These are phyloP conservation scores for Thielaviopsis musarum DNA, from an alignment of 2,329 filamentous ascomycete genomes.

Conservation along the genomic window DNA sequence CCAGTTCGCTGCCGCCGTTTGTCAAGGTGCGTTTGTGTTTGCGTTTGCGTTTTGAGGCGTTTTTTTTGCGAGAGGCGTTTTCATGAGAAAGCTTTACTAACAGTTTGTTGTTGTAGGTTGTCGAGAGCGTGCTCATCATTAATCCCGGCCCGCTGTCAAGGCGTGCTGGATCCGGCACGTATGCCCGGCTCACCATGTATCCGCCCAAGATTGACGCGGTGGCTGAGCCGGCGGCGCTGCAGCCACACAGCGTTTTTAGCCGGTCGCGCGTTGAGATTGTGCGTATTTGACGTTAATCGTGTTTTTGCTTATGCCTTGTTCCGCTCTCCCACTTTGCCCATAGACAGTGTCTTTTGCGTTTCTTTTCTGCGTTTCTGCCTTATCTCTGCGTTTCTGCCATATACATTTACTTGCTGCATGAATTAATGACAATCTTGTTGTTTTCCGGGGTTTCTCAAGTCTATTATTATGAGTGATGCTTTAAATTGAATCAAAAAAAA, in stretches of 20 bases:
- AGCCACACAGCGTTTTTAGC: slow-evolving; percentile 64
- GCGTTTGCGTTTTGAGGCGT: neutral
- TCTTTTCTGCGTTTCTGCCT: neutral
- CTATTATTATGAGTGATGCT: no score
- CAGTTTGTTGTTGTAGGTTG: slow-evolving; percentile 41
- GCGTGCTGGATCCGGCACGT: slow-evolving; percentile 69
- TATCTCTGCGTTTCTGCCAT: neutral
- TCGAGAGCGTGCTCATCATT: slow-evolving; percentile 76
- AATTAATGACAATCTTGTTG: neutral
- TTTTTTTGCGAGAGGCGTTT: no score
- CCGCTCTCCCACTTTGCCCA: neutral
- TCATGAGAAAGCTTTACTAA: no score
- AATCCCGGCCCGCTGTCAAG: slow-evolving; percentile 85
- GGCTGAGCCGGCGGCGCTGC: slow-evolving; percentile 31
- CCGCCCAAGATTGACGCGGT: slow-evolving; percentile 46
- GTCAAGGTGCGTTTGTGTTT: slow-evolving; percentile 49
- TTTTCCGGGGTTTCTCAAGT: neutral
- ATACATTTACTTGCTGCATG: neutral
- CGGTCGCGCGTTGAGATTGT: slow-evolving; percentile 76
- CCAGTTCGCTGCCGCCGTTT: slow-evolving; percentile 71
- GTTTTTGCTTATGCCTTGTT: neutral
- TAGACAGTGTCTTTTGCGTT: neutral
- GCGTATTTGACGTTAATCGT: slow-evolving; percentile 38
- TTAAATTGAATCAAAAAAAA: no score
- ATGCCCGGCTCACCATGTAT: slow-evolving; percentile 60